Conservation (phyloP, 2,329 filamentous ascomycete genomes). For the Cordyceps tenuipes region DNA sequence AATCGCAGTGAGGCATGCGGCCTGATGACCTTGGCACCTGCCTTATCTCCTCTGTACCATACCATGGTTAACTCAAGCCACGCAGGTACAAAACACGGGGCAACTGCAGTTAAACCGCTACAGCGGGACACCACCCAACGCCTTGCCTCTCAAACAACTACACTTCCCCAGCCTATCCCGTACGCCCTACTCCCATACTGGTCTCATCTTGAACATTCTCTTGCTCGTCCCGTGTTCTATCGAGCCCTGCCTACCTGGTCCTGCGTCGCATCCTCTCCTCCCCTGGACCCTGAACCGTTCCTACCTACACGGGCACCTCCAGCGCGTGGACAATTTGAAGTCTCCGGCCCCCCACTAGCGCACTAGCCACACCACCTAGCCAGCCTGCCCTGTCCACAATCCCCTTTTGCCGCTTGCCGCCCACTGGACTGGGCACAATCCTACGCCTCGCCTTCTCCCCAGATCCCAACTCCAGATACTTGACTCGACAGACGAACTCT, state of each 20-base stretch:
- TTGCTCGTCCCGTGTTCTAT: background rate
- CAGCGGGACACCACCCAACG: background rate
- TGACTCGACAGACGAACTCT: conserved; percentile 1
- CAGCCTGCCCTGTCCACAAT: background rate
- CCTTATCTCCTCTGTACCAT: background rate
- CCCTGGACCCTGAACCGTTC: background rate
- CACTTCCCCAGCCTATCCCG: background rate
- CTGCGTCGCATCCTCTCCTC: background rate
- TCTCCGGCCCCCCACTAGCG: background rate
- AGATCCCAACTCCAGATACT: background rate
- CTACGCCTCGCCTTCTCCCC: background rate
- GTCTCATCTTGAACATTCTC: background rate
- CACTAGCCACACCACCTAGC: conserved; percentile 11
- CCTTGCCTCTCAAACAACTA: conserved; percentile 3
- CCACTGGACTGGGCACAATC: background rate
- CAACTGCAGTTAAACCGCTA: background rate
- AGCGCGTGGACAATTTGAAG: too few species aligned
- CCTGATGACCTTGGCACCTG: too few species aligned
- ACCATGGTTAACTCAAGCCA: background rate
- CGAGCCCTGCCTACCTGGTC: background rate
- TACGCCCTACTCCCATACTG: background rate
- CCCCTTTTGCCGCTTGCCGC: conserved; percentile 7
- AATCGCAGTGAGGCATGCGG: background rate
- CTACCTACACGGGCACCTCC: background rate
- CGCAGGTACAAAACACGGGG: conserved; percentile 5